Evolutionary conservation across 768 basidiomycete genomes (phyloP).

Genomic region (Phlegmacium glaucopus): DNA sequence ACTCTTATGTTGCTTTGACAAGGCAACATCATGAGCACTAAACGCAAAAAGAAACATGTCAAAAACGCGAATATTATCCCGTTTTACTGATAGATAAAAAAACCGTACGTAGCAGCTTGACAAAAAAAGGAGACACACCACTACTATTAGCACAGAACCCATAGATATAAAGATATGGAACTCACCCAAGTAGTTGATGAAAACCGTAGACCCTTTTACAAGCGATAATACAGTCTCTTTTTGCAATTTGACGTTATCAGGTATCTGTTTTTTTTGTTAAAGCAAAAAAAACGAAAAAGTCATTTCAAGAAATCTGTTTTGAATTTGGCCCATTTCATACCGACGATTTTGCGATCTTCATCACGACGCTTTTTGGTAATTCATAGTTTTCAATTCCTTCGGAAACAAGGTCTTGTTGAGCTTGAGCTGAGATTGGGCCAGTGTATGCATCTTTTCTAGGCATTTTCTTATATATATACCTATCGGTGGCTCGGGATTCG

Average conservation of each 20-base stretch:
- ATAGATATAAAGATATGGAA: constrained; percentile 2
- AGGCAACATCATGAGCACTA: constrained; percentile 87
- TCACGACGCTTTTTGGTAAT: constrained; percentile 78
- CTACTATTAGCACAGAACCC: not conserved
- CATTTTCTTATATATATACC: too few relatives aligned
- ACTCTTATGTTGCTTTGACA: constrained; percentile 82
- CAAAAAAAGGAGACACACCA: not conserved
- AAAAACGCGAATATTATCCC: not conserved
- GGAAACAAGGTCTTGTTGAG: constrained; percentile 76
- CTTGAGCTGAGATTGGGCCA: constrained; percentile 61
- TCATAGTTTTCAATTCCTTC: constrained; percentile 90
- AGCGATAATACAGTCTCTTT: constrained; percentile 87
- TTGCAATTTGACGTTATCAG: constrained; percentile 81
- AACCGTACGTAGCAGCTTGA: constrained; percentile 48
- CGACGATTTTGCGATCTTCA: constrained; percentile 80
- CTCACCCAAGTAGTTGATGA: constrained; percentile 91
- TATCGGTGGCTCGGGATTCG: too few relatives aligned
- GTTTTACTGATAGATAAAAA: not conserved
- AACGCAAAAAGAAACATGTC: constrained; percentile 9
- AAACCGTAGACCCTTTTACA: constrained; percentile 88
- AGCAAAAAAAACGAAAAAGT: too few relatives aligned
- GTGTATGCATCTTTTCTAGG: constrained; percentile 63
- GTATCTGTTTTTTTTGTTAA: constrained; percentile 72
- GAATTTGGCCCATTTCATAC: too few relatives aligned
- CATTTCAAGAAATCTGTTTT: too few relatives aligned